A percentile compares a stretch with the other conserved stretches of the same genome.
Evolutionary conservation across 2,329 filamentous ascomycete genomes (phyloP).

Genomic region (Aspergillus carbonarius): DNA sequence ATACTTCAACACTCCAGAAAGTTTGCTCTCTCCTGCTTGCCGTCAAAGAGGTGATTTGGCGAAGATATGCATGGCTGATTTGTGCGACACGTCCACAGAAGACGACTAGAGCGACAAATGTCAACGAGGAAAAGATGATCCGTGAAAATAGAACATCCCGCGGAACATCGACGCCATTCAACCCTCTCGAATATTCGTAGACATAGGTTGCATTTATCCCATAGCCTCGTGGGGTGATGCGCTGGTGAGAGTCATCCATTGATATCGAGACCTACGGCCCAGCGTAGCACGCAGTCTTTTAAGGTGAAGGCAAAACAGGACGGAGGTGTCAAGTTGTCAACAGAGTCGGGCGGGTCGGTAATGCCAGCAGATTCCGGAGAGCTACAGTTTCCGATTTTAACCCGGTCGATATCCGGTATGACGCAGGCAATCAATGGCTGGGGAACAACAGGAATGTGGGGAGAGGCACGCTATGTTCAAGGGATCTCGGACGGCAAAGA

Average conservation of each 20-base stretch:
- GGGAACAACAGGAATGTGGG: constrained; percentile 26
- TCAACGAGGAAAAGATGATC: constrained; percentile 40
- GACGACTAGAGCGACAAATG: constrained; percentile 36
- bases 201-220: constrained; percentile 41
- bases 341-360: not conserved
- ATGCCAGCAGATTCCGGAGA: not conserved
- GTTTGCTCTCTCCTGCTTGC: constrained; percentile 40
- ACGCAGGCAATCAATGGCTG: constrained; percentile 18
- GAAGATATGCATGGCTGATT: constrained; percentile 46
- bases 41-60: constrained; percentile 43
- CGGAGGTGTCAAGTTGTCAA: constrained; percentile 2
- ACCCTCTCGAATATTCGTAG: constrained; percentile 41
- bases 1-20: constrained; percentile 47
- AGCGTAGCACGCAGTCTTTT: constrained; percentile 6
- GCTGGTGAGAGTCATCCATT: constrained; percentile 30
- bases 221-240: constrained; percentile 27
- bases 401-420: constrained; percentile 9
- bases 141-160: constrained; percentile 41
- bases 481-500: constrained; percentile 1
- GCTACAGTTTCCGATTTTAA: constrained; percentile 5
- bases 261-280: constrained; percentile 12
- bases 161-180: constrained; percentile 40
- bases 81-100: constrained; percentile 44
- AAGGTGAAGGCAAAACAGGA: not conserved
- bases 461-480: not conserved